phyloP scores from a whole-genome alignment of 768 basidiomycete species.

The Clitopilus passeckerianus region DNA sequence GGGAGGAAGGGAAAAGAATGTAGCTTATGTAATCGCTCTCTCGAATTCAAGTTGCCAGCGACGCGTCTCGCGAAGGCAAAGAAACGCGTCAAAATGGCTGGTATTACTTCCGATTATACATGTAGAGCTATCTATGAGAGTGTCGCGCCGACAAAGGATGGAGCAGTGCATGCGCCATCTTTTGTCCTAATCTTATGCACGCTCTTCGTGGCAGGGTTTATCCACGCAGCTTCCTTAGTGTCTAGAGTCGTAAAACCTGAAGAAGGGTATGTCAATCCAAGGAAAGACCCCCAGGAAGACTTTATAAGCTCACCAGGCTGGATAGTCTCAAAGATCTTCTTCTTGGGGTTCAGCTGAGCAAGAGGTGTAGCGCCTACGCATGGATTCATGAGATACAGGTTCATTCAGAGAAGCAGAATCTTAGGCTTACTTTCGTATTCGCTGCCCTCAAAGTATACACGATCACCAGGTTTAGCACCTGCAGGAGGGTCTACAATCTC shows the following conservation, averaged over 20 bases:
- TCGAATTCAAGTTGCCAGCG: background rate
- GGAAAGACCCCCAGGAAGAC: background rate
- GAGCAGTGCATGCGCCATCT: conserved; percentile 75
- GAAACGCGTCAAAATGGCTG: background rate
- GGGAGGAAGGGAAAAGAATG: conserved; percentile 1
- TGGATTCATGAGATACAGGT: background rate
- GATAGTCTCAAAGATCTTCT: conserved; percentile 97
- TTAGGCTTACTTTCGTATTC: conserved; percentile 68
- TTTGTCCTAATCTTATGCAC: conserved; percentile 85
- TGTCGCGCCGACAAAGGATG: conserved; percentile 85
- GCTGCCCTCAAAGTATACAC: conserved; percentile 91
- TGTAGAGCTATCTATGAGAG: conserved; percentile 56
- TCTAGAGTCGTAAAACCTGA: conserved; percentile 87
- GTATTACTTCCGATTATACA: background rate
- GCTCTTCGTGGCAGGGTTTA: conserved; percentile 74
- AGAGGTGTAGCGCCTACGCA: conserved; percentile 58
- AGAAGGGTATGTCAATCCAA: background rate
- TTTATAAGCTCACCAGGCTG: conserved; percentile 64
- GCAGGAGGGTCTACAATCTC: conserved; percentile 89
- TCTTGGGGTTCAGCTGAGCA: conserved; percentile 92
- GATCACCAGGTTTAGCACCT: conserved; percentile 84
- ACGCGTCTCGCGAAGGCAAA: background rate
- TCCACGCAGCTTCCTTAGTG: conserved; percentile 86
- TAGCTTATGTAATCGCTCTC: conserved; percentile 3
- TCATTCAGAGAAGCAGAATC: background rate